phyloP scores from a whole-genome alignment of 768 basidiomycete species.

The Cantharellus cinnabarinus region DNA sequence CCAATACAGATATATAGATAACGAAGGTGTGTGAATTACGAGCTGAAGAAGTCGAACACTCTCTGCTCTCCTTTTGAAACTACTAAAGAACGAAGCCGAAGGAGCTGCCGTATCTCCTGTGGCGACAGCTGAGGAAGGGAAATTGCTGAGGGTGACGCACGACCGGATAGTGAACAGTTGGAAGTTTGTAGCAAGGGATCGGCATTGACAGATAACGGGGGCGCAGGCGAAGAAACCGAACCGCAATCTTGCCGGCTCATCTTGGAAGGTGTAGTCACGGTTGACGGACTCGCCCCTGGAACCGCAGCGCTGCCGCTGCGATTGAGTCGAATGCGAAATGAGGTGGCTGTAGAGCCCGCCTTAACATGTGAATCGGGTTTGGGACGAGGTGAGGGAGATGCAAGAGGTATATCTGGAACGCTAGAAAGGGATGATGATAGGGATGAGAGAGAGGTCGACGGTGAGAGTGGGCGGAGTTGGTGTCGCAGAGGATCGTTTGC shows the following conservation, averaged over 20 bases:
- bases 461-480: too few relatives aligned
- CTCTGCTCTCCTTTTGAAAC: conserved; percentile 5
- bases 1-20: too few relatives aligned
- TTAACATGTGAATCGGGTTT: neutral
- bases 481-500: too few relatives aligned
- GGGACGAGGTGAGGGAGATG: too few relatives aligned
- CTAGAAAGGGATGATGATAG: too few relatives aligned
- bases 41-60: conserved; percentile 5
- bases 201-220: neutral
- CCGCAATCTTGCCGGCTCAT: too few relatives aligned
- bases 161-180: neutral
- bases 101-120: conserved; percentile 6
- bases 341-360: neutral
- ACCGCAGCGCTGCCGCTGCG: neutral
- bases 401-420: too few relatives aligned
- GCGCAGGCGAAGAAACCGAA: too few relatives aligned
- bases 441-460: too few relatives aligned
- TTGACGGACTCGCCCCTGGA: too few relatives aligned
- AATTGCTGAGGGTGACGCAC: neutral
- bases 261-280: too few relatives aligned
- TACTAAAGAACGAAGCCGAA: conserved; percentile 2
- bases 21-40: neutral
- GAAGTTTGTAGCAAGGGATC: neutral
- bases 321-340: neutral
- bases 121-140: neutral